Base-by-base conservation (phyloP, 1,139 yeast genomes). In the Geotrichum restrictum region DNA sequence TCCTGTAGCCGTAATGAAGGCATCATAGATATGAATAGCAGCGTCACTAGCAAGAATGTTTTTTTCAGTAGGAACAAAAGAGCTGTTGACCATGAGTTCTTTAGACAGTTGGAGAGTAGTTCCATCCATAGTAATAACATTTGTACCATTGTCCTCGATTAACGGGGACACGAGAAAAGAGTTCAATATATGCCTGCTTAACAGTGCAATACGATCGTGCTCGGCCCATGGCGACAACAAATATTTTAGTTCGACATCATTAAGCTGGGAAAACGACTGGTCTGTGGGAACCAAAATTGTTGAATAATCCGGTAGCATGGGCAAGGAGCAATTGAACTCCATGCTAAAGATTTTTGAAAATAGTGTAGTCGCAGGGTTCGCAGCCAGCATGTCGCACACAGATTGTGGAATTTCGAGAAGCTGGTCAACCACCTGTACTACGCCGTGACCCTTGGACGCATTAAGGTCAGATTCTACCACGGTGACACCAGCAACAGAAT, bases 401-500 rank as follows among this genome's bases (percentile, higher is more conserved):
- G 73, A 57, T 1, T 72, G 72, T 41, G 81, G 79, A 1, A 70
- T 49, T 0, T 73, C 72, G 3, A 86, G 62, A 5, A 83, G 63
- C 7, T 70, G 63, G 56, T 83, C 84, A 2, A 88, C 73, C 0
- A 88, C 93, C 57, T 88, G 95, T 6, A 91, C 81, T 27, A 80
- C 80, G 0, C 95, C 85, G 59, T 82, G 74, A 60, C 83, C 87
- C 50, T 83, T 80, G 41, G 79, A 78, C 1, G 96, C 93, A 54
- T 72, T 70, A 45, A 84, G 66, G 64, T 88, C 88, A 0, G 76
- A 66, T 33, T 84, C 88, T 2, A 86, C 78, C 2, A 88, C 76
- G 0, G 77, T 73, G 0, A 75, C 65, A 21, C 72, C 69, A 42
- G 84, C 87, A 22, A 55, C 58, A 6, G 36, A 27, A 14, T 45